A percentile compares a stretch with the other conserved stretches of the same genome.
Conservation (phyloP, 768 basidiomycete genomes). For the Pleurotus salmoneostramineus region DNA sequence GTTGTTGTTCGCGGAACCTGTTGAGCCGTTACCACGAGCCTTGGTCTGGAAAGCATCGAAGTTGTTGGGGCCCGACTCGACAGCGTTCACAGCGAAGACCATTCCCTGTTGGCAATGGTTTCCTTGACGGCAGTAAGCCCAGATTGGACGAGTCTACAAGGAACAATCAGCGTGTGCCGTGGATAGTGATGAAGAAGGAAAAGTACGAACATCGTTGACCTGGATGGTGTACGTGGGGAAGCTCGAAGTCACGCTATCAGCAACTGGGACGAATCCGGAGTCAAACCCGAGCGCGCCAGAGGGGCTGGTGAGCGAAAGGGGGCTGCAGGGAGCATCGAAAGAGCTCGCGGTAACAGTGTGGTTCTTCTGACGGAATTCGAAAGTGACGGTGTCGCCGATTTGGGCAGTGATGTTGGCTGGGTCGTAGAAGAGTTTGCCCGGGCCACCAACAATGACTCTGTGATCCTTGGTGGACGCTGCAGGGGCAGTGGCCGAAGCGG, state of each 20-base stretch:
- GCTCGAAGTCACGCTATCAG: conserved; percentile 25
- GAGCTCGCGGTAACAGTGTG: conserved; percentile 42
- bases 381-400: conserved; percentile 45
- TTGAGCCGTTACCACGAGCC: conserved; percentile 42
- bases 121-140: conserved; percentile 49
- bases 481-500: conserved; percentile 24
- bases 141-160: conserved; percentile 45
- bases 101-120: conserved; percentile 54
- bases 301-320: conserved; percentile 38
- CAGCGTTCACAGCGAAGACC: conserved; percentile 57
- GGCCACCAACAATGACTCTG: conserved; percentile 38
- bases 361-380: conserved; percentile 45
- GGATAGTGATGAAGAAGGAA: neutral
- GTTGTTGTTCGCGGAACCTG: conserved; percentile 10
- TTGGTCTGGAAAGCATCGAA: conserved; percentile 48
- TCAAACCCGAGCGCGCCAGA: conserved; percentile 40
- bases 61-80: conserved; percentile 43
- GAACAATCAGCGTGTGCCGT: neutral
- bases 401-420: conserved; percentile 44
- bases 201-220: conserved; percentile 46
- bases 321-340: conserved; percentile 35
- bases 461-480: conserved; percentile 29
- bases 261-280: conserved; percentile 49
- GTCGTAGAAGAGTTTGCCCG: conserved; percentile 29
- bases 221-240: conserved; percentile 51